Conservation (phyloP, 257 asterid species). For the Linderniella brevidens region DNA sequence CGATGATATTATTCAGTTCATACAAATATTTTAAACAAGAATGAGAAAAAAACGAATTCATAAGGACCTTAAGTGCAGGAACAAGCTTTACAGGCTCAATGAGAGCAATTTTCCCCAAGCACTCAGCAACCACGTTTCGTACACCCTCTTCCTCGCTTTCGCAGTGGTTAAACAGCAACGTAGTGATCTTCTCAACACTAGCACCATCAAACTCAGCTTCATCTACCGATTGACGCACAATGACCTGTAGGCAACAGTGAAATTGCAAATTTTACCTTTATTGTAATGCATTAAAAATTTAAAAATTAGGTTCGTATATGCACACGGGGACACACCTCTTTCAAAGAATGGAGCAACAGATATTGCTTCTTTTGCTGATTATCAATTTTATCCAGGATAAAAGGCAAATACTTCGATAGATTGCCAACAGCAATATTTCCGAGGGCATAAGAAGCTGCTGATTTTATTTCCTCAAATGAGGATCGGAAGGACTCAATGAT, state of each 20-base stretch:
- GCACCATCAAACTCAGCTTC: conserved; percentile 91
- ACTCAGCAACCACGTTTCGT: conserved; percentile 98
- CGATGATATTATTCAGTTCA: not conserved
- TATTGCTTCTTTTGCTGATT: conserved; percentile 99
- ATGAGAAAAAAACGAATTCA: conserved; percentile 7
- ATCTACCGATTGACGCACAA: conserved; percentile 95
- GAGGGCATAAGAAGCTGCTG: conserved; percentile 98
- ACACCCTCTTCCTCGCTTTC: conserved; percentile 99
- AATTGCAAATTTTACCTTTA: not conserved
- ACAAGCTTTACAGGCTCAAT: conserved; percentile 93
- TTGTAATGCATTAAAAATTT: not conserved
- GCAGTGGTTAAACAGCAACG: conserved; percentile 84
- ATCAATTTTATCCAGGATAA: conserved; percentile 88
- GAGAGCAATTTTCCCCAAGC: conserved; percentile 94
- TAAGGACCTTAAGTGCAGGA: conserved; percentile 80
- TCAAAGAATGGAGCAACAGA: conserved; percentile 84
- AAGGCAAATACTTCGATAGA: conserved; percentile 81
- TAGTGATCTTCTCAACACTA: conserved; percentile 82
- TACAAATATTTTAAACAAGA: too few relatives aligned
- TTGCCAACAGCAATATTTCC: conserved; percentile 98
- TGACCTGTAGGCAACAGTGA: conserved; percentile 43
- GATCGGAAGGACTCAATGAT: conserved; percentile 93
- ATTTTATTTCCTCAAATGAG: conserved; percentile 94
- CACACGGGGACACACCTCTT: conserved; percentile 47
- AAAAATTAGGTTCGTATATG: not conserved